Evolutionary conservation across 495 filamentous ascomycete genomes (phyloP).

Genomic region (Amphirosellinia nigrospora): DNA sequence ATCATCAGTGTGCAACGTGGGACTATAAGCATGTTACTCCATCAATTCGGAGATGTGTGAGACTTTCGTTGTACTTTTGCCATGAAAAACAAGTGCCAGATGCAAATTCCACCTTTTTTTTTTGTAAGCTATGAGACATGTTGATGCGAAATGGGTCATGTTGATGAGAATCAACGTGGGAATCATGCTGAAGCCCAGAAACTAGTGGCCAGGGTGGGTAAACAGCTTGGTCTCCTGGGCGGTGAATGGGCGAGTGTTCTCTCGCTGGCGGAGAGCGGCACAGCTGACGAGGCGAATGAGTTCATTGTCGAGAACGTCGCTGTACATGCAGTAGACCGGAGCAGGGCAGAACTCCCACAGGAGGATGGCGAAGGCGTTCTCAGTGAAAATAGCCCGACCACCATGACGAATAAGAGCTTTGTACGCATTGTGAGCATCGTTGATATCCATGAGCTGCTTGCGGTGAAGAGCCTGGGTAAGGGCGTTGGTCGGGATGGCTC

Average conservation of each 20-base stretch:
- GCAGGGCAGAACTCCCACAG: constrained; percentile 5
- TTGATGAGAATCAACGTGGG: background rate
- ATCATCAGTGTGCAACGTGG: background rate
- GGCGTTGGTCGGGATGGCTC: background rate
- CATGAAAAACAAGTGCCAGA: background rate
- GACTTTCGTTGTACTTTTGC: too few relatives aligned
- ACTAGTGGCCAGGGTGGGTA: background rate
- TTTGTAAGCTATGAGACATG: too few relatives aligned
- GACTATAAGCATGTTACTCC: background rate
- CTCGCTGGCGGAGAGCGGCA: background rate
- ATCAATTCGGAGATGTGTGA: background rate
- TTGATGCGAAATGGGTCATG: background rate
- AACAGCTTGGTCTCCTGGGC: background rate
- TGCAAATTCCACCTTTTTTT: background rate
- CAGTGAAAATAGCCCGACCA: background rate
- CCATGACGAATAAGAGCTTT: background rate
- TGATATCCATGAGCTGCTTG: background rate
- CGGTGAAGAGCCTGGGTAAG: background rate
- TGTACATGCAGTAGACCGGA: background rate
- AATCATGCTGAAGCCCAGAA: background rate
- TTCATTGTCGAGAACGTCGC: background rate
- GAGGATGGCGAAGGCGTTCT: constrained; percentile 7
- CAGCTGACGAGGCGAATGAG: background rate
- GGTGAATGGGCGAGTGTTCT: background rate
- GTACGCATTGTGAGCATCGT: background rate